A percentile compares a stretch with the other conserved stretches of the same genome.
Evolutionary conservation across 139 green algal genomes (phyloP).

Genomic region (Tetratostichococcus sp.): DNA sequence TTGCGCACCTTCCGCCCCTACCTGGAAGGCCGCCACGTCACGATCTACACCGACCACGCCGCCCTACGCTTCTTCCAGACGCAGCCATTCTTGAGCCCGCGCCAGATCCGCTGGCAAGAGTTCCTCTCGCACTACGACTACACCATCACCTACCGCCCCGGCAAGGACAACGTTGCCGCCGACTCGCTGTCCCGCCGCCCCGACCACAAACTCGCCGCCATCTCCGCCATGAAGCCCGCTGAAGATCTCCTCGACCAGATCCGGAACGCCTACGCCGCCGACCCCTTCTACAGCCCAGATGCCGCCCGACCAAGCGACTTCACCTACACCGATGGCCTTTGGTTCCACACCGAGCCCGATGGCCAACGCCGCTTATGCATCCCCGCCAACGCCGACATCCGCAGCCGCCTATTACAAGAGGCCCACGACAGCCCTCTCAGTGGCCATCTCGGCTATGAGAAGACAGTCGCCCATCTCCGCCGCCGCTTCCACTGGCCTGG

Average conservation of each 20-base stretch:
- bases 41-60: constrained; percentile 2
- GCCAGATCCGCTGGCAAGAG: not conserved
- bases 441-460: constrained; percentile 20
- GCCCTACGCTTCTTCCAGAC: not conserved
- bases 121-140: not conserved
- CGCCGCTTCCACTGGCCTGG: constrained; percentile 15
- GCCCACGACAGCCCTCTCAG: constrained; percentile 11
- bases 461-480: constrained; percentile 11
- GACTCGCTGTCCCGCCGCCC: not conserved
- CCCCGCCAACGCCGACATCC: not conserved
- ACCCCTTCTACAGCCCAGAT: not conserved
- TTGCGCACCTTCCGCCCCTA: constrained; percentile 19
- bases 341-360: not conserved
- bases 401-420: not conserved
- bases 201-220: not conserved
- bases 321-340: not conserved
- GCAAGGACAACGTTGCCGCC: not conserved
- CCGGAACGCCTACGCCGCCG: not conserved
- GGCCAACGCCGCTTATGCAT: not conserved
- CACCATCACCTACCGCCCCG: not conserved
- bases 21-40: constrained; percentile 13
- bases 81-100: not conserved
- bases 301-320: too few species aligned
- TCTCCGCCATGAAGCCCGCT: not conserved
- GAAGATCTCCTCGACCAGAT: too few species aligned